Base-by-base conservation (phyloP, 192 early-diverging fungal genomes). In the Oehlia diaphana region DNA sequence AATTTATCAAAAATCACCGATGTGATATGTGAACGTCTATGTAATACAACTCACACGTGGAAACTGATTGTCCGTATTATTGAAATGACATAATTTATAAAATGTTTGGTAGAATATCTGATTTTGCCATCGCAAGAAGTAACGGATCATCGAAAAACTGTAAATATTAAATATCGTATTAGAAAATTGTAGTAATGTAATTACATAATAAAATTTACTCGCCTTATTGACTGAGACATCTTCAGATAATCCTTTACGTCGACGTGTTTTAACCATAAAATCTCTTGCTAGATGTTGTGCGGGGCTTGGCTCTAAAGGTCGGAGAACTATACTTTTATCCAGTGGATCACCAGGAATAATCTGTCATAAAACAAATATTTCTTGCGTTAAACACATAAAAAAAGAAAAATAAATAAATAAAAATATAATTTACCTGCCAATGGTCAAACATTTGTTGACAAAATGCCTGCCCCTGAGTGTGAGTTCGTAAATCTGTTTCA, bases 391-490 rank as follows among this genome's bases (percentile, higher is more conserved):
- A 31, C 31, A 35, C 19, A 2, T 26, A 26, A 26, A 26, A 19
- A 9, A 37, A 33, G 0, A 3, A 12, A 14, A 62, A 14, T 16
- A 50, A 31, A 31, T 31, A 31, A 31, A 31, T 31, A 31, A 31
- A 31, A 31, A 31, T 31, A 62, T 26, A 9, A 9, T 37, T 78
- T 39, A 79, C 77, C 77, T 98, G 95, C 96, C 96, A 99, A 76
- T 98, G 96, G 77, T 99, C 97, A 91, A 99, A 99, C 84, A 94
- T 93, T 83, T 97, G 95, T 83, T 98, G 97, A 79, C 94, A 95
- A 84, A 99, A 99, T 8, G 96, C 98, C 85, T 97, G 94, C 7
- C 98, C 98, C 79, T 96, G 94, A 35, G 97, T 99, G 84, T 96
- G 95, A 31, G 96, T 96, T 44, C 98, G 87, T 79, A 99, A 80